phyloP scores from a whole-genome alignment of 495 filamentous ascomycete genomes.

The Diplogelasinospora grovesii region DNA sequence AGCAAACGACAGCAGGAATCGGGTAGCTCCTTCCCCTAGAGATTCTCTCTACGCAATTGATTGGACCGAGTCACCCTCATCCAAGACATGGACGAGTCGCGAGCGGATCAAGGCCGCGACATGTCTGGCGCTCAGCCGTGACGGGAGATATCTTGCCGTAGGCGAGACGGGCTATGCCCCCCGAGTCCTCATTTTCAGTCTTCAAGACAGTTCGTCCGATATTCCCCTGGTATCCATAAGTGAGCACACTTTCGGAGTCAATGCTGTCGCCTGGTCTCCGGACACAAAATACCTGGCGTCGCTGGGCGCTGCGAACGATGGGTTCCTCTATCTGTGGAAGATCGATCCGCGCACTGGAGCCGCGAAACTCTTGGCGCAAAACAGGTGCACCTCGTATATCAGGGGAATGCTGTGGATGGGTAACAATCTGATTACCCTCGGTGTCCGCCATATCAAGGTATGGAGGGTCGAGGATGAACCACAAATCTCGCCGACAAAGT shows the following conservation, averaged over 20 bases:
- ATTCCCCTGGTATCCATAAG: slow-evolving; percentile 75
- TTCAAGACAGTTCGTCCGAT: slow-evolving; percentile 70
- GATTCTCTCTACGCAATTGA: slow-evolving; percentile 48
- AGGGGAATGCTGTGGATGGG: slow-evolving; percentile 87
- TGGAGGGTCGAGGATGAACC: slow-evolving; percentile 71
- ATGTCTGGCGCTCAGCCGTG: slow-evolving; percentile 84
- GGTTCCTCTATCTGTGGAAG: slow-evolving; percentile 88
- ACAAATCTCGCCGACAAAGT: slow-evolving; percentile 41
- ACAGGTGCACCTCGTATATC: slow-evolving; percentile 83
- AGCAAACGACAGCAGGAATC: slow-evolving; percentile 55
- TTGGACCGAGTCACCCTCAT: slow-evolving; percentile 54
- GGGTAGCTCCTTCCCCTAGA: slow-evolving; percentile 46
- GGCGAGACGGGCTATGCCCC: slow-evolving; percentile 96
- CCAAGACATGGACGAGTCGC: slow-evolving; percentile 73
- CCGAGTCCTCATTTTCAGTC: slow-evolving; percentile 81
- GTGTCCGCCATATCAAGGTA: slow-evolving; percentile 86
- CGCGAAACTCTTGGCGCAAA: slow-evolving; percentile 83
- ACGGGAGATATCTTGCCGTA: slow-evolving; percentile 83
- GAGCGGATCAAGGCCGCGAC: slow-evolving; percentile 94
- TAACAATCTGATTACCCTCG: slow-evolving; percentile 53
- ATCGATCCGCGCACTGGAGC: slow-evolving; percentile 76
- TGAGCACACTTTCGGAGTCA: slow-evolving; percentile 87
- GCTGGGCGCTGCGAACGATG: slow-evolving; percentile 82
- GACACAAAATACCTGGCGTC: slow-evolving; percentile 85
- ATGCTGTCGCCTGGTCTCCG: slow-evolving; percentile 79